Evolutionary conservation across 2,329 filamentous ascomycete species (phyloP), one percentile per base, ranked within the genome.

Genomic region (Cladorrhinum sp.): DNA sequence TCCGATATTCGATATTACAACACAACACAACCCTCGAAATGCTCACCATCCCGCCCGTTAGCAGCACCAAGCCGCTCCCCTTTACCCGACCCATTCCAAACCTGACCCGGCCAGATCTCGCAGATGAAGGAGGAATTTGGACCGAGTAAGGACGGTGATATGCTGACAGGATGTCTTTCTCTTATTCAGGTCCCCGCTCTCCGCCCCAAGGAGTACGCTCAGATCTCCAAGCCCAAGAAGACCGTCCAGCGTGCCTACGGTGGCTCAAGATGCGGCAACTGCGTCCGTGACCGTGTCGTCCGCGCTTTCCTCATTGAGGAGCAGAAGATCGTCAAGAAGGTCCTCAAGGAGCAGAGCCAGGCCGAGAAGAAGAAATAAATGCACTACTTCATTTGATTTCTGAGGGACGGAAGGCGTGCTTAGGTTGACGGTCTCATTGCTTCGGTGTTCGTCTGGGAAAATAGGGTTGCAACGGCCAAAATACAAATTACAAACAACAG

Each of bases 311-410:
- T 99, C 79, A 98, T 99, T 71, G 96, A 99, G 86, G 95, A 99
- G 88, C 95, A 99, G 87, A 99, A 99, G 91, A 98, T 99, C 74
- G 95, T 99, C 82, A 99, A 99, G 92, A 99, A 99, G 91, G 95
- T 99, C 75, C 87, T 98, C 79, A 97, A 97, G 90, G 93, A 98
- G 86, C 91, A 96, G 84, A 90, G 91, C 85, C 90, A 79, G 75
- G 77, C 81, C 75, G 78, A 82, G 73, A 87, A 84, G 80, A 86
- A 86, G 83, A 86, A 86, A 82, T 86, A 90, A 86, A 83, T 68
- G 81, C 51, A 49, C 24, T 38, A 49, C 57, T 66, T 64, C 45
- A 55, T 60, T 63, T 65, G 62, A 60, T 68, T 62, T 52, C 61
- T 66, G 61, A 64, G 61, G 61, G 67, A 62, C 64, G 67, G 65